phyloP scores from a whole-genome alignment of 129 eudicot species.

The Helianthus tuberosus region DNA sequence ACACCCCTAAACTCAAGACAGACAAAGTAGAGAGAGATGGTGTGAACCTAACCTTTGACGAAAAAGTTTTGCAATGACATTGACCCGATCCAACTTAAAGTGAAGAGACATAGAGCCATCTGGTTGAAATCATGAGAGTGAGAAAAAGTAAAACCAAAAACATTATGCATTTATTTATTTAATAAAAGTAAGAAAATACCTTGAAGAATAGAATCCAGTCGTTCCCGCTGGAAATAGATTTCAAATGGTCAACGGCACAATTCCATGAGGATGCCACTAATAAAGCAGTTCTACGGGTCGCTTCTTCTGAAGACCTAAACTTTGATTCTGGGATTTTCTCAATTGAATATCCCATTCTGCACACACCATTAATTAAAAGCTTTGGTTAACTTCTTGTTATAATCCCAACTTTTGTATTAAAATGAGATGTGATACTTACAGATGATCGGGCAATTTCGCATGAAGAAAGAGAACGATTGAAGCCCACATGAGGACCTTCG shows the following conservation, averaged over 20 bases:
- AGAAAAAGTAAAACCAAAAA: neutral
- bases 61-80: conserved; percentile 42
- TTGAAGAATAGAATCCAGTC: conserved; percentile 61
- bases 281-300: conserved; percentile 56
- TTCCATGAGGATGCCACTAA: conserved; percentile 64
- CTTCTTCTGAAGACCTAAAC: conserved; percentile 64
- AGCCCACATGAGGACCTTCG: conserved; percentile 55
- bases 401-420: neutral
- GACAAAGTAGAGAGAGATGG: neutral
- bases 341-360: conserved; percentile 68
- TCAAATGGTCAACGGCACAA: conserved; percentile 48
- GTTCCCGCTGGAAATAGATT: conserved; percentile 63
- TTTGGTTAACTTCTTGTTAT: conserved; percentile 10
- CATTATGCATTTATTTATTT: neutral
- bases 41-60: conserved; percentile 35
- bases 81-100: conserved; percentile 39
- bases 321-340: conserved; percentile 73
- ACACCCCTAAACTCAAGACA: neutral
- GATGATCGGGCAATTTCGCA: conserved; percentile 57
- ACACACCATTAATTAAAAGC: conserved; percentile 9
- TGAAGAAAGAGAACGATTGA: conserved; percentile 65
- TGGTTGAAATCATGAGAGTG: conserved; percentile 8
- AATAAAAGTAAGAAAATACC: conserved; percentile 37
- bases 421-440: conserved; percentile 46
- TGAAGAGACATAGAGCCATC: conserved; percentile 33